Evolutionary conservation across 345 rosid species (phyloP).

Genomic region (Psidium guajava): DNA sequence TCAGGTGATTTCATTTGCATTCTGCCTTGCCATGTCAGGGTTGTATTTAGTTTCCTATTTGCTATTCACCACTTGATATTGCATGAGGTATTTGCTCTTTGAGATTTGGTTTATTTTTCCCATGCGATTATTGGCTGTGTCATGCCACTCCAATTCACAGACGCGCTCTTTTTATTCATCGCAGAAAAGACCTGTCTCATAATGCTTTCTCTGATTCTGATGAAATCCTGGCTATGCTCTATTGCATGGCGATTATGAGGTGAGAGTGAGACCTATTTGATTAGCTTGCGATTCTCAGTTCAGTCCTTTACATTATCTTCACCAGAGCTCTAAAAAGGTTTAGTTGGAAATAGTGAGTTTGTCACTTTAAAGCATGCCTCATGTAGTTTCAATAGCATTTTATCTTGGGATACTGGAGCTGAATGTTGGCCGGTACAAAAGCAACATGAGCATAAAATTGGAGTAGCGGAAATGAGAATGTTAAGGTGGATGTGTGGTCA

Average conservation of each 20-base stretch:
- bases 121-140: not conserved
- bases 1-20: constrained; percentile 22
- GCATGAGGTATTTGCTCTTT: not conserved
- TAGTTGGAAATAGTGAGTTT: not conserved
- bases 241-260: constrained; percentile 87
- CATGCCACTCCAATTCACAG: not conserved
- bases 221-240: constrained; percentile 67
- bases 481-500: no score
- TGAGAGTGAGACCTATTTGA: constrained; percentile 5
- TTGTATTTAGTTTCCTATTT: not conserved
- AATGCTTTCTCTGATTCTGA: constrained; percentile 47
- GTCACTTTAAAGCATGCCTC: not conserved
- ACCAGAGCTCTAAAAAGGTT: not conserved
- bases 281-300: not conserved
- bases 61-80: not conserved
- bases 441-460: no score
- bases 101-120: not conserved
- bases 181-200: constrained; percentile 30
- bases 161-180: not conserved
- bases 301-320: not conserved
- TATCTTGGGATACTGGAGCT: not conserved
- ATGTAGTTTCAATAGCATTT: not conserved
- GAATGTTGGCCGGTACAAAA: no score
- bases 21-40: not conserved
- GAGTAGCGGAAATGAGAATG: no score